phyloP scores from a whole-genome alignment of 2,329 filamentous ascomycete genomes.

The Fusarium sp. region DNA sequence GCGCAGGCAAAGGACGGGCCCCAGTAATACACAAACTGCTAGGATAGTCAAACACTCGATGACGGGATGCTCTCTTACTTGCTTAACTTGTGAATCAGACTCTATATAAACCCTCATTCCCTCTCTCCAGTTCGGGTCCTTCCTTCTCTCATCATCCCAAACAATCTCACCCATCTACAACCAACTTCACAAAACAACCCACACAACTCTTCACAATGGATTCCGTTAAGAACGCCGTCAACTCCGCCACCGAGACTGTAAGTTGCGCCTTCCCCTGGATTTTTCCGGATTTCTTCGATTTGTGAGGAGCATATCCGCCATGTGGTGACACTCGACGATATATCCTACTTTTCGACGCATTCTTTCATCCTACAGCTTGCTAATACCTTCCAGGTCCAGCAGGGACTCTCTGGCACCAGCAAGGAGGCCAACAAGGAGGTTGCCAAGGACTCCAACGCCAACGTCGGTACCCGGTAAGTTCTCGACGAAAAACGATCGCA shows the following conservation, averaged over 20 bases:
- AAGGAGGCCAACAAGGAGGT: conserved; percentile 79
- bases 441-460: conserved; percentile 71
- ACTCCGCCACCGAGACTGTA: conserved; percentile 51
- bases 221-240: conserved; percentile 70
- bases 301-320: too few species aligned
- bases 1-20: conserved; percentile 1
- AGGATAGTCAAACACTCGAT: conserved; percentile 20
- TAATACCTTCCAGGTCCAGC: conserved; percentile 59
- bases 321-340: too few species aligned
- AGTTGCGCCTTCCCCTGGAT: background rate
- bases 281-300: background rate
- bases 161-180: conserved; percentile 21
- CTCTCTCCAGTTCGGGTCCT: background rate
- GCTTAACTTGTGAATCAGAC: background rate
- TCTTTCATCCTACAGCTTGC: too few species aligned
- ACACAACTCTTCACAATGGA: conserved; percentile 59
- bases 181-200: conserved; percentile 17
- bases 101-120: conserved; percentile 42
- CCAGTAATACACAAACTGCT: conserved; percentile 4
- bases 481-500: accelerated
- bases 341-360: too few species aligned
- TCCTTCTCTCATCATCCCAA: conserved; percentile 20
- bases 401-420: conserved; percentile 66
- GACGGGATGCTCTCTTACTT: conserved; percentile 18
- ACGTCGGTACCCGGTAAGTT: conserved; percentile 65